Percentiles rank a stretch among this genome's conserved stretches.
phyloP scores from a whole-genome alignment of 305 asterid species.

The Rubia tinctorum region DNA sequence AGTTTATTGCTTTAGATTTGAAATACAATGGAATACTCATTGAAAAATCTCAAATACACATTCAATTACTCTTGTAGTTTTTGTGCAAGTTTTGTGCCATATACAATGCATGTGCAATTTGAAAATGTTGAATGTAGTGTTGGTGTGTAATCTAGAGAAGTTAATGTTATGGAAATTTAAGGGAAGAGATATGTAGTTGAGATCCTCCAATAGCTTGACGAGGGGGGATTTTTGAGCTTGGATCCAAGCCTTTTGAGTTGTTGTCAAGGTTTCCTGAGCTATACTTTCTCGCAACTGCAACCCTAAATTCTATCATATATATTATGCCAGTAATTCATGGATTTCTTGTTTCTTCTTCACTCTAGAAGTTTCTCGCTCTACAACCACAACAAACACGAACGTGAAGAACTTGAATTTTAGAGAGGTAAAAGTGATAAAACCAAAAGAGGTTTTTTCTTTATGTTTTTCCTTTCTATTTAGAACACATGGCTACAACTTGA shows the following conservation, averaged over 20 bases:
- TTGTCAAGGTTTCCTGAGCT: constrained; percentile 50
- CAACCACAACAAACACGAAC: background rate
- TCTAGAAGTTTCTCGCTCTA: background rate
- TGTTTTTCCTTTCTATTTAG: background rate
- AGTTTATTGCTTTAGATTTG: no score
- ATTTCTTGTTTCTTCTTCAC: background rate
- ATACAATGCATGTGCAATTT: no score
- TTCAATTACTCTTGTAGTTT: no score
- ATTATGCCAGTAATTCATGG: background rate
- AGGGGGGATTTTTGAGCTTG: constrained; percentile 74
- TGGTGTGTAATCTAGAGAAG: no score
- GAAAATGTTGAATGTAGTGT: no score
- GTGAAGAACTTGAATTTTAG: background rate
- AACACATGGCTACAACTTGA: constrained; percentile 4
- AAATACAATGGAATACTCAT: no score
- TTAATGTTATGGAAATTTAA: no score
- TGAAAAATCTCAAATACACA: no score
- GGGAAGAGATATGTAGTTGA: no score
- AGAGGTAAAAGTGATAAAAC: background rate
- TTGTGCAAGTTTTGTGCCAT: no score
- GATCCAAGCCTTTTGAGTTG: constrained; percentile 83
- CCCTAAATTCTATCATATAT: background rate
- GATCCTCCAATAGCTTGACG: constrained; percentile 66
- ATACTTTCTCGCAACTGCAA: background rate
- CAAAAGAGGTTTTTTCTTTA: background rate